A percentile compares a stretch with the other conserved stretches of the same genome.
Conservation (phyloP, 2,329 filamentous ascomycete genomes). For the Verticillium dahliae region DNA sequence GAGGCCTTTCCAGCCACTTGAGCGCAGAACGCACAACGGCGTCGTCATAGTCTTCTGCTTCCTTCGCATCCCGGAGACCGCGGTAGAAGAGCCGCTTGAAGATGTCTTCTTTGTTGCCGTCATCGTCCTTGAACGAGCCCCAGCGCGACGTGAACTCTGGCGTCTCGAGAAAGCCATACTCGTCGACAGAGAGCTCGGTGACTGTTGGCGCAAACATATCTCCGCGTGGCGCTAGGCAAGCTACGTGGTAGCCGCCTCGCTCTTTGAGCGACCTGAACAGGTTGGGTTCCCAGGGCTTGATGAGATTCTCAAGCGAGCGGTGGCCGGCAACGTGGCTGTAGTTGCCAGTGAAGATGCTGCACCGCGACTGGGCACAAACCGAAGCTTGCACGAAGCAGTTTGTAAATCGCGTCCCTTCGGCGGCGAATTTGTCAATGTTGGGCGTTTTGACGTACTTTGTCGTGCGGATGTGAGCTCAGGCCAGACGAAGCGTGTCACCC, state of each 20-base stretch:
- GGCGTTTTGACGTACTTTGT: conserved; percentile 22
- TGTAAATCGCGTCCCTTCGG: conserved; percentile 30
- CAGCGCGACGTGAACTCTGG: conserved; percentile 15
- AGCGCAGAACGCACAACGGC: conserved; percentile 31
- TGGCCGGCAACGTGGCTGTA: conserved; percentile 40
- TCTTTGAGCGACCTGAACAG: conserved; percentile 36
- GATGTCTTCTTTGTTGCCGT: conserved; percentile 20
- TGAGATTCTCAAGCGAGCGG: conserved; percentile 36
- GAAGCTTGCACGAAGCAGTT: conserved; percentile 39
- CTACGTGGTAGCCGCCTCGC: conserved; percentile 34
- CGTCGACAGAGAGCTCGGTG: conserved; percentile 35
- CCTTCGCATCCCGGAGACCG: conserved; percentile 26
- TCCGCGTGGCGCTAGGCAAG: conserved; percentile 33
- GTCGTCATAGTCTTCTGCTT: conserved; percentile 37
- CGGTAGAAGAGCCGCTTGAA: conserved; percentile 34
- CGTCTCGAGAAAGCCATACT: conserved; percentile 35
- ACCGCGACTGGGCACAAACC: conserved; percentile 38
- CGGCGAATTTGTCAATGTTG: conserved; percentile 34
- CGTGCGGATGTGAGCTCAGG: background rate
- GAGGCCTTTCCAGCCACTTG: conserved; percentile 35
- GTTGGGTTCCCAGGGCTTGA: conserved; percentile 42
- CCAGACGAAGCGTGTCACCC: background rate
- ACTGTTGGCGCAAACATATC: conserved; percentile 34
- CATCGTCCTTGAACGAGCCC: conserved; percentile 3
- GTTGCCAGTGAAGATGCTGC: conserved; percentile 38